These are phyloP conservation scores for Nemania abortiva DNA, from an alignment of 2,329 filamentous ascomycete species.

Conservation along the genomic window DNA sequence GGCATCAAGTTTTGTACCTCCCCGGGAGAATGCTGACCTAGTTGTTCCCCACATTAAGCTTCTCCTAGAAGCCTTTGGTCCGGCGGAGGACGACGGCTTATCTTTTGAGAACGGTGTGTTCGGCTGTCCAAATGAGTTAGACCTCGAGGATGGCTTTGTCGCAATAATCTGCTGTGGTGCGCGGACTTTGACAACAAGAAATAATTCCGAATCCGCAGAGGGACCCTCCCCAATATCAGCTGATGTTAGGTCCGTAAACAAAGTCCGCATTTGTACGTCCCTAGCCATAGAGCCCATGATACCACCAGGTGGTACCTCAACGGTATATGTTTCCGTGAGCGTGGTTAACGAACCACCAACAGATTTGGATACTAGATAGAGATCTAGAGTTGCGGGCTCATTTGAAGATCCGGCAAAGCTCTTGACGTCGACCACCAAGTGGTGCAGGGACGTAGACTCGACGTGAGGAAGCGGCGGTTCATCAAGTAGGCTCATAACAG, in stretches of 20 bases:
- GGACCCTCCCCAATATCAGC: conserved; percentile 75
- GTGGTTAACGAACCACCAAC: conserved; percentile 72
- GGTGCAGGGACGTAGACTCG: conserved; percentile 80
- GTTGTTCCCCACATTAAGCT: conserved; percentile 77
- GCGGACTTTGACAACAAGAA: conserved; percentile 84
- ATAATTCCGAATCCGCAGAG: conserved; percentile 78
- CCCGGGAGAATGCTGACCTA: conserved; percentile 66
- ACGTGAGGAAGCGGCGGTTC: conserved; percentile 77
- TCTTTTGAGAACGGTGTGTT: conserved; percentile 58
- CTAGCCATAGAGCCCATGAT: conserved; percentile 74
- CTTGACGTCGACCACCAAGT: conserved; percentile 86
- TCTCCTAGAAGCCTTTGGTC: conserved; percentile 68
- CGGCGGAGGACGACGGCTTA: conserved; percentile 63
- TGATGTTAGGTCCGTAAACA: conserved; percentile 88
- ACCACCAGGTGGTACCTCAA: conserved; percentile 81
- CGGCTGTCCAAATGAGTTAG: conserved; percentile 60
- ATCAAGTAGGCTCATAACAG: conserved; percentile 93
- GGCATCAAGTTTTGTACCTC: conserved; percentile 66
- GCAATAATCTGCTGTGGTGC: conserved; percentile 65
- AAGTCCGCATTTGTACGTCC: conserved; percentile 78
- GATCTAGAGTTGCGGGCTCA: conserved; percentile 80
- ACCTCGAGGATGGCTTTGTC: conserved; percentile 64
- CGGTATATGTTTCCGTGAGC: conserved; percentile 84
- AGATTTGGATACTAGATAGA: conserved; percentile 81
- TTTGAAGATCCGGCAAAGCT: conserved; percentile 81